Base-by-base conservation (phyloP, 2,329 filamentous ascomycete species). In the Cylindrodendrum hubeiense region DNA sequence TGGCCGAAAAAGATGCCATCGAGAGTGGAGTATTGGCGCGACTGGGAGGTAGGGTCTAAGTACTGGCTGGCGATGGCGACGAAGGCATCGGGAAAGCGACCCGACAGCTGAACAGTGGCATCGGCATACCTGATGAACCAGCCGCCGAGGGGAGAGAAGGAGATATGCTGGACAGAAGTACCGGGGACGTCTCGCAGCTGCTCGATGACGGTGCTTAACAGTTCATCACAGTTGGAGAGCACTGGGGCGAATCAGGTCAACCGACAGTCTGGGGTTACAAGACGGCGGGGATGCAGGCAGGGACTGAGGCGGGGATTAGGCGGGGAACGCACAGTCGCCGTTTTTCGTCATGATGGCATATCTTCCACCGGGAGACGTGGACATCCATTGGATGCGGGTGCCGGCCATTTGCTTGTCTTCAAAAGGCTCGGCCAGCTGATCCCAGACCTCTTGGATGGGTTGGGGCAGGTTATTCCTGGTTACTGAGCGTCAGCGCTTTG, bases 71-170 rank as follows among this genome's bases (percentile, higher is more conserved):
- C 47, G 8, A 64, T 22, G 15, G 41, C 37, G 33, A 54, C 50
- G 33, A 67, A 67, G 41, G 46, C 22, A 52, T 67, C 61, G 10
- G 61, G 52, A 4, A 60, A 65, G 21, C 21, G 37, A 6, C 61
- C 65, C 15, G 46, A 57, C 2, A 67, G 28, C 34, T 65, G 56
- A 39, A 53, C 47, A 5, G 51, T 54, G 17, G 46, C 39, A 41
- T 67, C 53, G n/a, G 5, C 17, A 24, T 61, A 67, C n/a, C 39
- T 53, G n/a, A 61, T 19, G 30, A 67, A 65, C 60, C 65, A 65
- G 21, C 65, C 65, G 4, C 61, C 60, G 4, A 60, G 33, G n/a
- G 65, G 61, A 50, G 60, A 67, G 24, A 67, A 54, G 61, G 24
- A 34, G 26, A 65, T 30, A 17, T 58, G 49, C 8, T 43, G 19